Base-by-base conservation (phyloP, 768 basidiomycete species). In the Zangia roseola region DNA sequence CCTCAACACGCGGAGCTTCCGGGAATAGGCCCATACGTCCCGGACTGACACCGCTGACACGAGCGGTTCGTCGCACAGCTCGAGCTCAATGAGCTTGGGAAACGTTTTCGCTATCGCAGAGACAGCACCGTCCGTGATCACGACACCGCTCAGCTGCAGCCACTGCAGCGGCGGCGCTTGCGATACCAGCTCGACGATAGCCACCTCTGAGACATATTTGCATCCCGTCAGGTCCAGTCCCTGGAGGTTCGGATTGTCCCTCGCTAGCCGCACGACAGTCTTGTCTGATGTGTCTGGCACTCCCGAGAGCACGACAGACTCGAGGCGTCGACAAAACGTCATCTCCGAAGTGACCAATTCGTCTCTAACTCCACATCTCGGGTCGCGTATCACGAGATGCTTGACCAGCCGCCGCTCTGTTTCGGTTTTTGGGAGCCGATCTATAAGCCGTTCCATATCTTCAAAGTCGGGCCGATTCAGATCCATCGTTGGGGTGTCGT, bases 1-100 rank as follows among this genome's bases (percentile, higher is more conserved):
- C 56, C 86, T 83, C 52, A 97, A 64, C 39, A 78, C 81, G 8
- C 89, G 77, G 45, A 97, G 73, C 61, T 83, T 88, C 54, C 88
- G 81, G 38, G 86, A 86, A 67, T 83, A 90, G 25, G 78, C 75
- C 78, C 93, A 87, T n/a, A 97, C 75, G 60, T 91, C 89, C 31
- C 86, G 81, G 28, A 91, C 75, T 0, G 89, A 83, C 39, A 77
- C 63, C 6, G 80, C 78, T 8, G 87, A 88, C 46, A 97, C 59
- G 34, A 82, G 73, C 10, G 80, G 78, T 52, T 91, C 82, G 59
- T 78, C 78, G 59, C 71, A 82, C 31, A 94, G 70, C 62, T 97
- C 93, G 53, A 95, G 73, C 66, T 94, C 93, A 45, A 87, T 72
- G 21, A 97, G 80, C 50, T 80, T 78, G 5, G 88, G 82, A 62